phyloP scores from a whole-genome alignment of 23 red algal species.

The Rhodosorus marinus region DNA sequence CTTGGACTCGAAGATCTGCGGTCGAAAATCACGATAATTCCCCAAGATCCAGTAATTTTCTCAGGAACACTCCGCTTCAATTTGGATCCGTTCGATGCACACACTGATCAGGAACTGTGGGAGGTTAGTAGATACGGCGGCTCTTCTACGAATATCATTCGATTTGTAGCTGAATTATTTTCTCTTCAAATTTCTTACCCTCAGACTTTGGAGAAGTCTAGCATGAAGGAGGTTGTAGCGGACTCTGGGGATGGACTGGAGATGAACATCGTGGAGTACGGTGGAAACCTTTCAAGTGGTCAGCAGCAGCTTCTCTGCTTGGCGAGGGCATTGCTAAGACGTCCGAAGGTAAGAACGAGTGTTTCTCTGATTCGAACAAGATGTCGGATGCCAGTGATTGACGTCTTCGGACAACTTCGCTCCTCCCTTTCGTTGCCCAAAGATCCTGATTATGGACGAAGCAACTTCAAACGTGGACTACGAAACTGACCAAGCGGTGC shows the following conservation, averaged over 20 bases:
- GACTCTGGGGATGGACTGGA: constrained; percentile 61
- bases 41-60: constrained; percentile 94
- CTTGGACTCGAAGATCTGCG: constrained; percentile 52
- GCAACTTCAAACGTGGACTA: constrained; percentile 73
- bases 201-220: constrained; percentile 46
- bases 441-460: constrained; percentile 87
- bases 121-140: too few species aligned
- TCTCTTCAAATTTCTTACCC: too few species aligned
- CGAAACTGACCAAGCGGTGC: constrained; percentile 73
- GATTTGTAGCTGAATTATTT: too few species aligned
- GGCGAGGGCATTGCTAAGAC: constrained; percentile 58
- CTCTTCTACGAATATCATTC: too few species aligned
- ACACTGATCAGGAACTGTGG: constrained; percentile 66
- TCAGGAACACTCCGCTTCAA: constrained; percentile 81
- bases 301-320: constrained; percentile 93
- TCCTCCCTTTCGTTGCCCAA: too few species aligned
- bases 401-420: too few species aligned
- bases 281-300: constrained; percentile 86
- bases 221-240: constrained; percentile 48
- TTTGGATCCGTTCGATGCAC: constrained; percentile 71
- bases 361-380: too few species aligned
- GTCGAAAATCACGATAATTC: constrained; percentile 69
- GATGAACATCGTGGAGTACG: constrained; percentile 64
- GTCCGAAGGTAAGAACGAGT: too few species aligned
- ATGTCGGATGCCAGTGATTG: too few species aligned